Percentiles rank a stretch among this genome's conserved stretches.
Conservation (phyloP, 2,329 filamentous ascomycete genomes). For the Thelonectria blattea region DNA sequence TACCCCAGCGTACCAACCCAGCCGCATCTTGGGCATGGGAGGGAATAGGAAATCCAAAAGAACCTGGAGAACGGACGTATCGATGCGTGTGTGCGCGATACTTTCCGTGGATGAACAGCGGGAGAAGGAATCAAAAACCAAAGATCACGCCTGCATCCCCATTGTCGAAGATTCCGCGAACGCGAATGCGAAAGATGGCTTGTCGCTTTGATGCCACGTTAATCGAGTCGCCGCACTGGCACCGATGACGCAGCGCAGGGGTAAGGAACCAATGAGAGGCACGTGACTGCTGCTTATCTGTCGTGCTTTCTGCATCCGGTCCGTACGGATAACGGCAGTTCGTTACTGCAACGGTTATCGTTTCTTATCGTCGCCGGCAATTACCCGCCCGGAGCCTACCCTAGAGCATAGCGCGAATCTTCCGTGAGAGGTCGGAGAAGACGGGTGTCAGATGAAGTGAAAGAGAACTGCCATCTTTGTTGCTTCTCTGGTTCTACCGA, state of each 20-base stretch:
- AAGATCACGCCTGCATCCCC: slow-evolving; percentile 32
- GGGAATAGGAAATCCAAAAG: neutral
- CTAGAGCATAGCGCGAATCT: slow-evolving; percentile 17
- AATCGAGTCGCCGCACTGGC: slow-evolving; percentile 31
- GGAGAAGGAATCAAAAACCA: slow-evolving; percentile 5
- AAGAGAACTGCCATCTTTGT: neutral
- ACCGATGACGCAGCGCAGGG: slow-evolving; percentile 38
- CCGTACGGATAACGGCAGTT: neutral
- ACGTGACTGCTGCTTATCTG: slow-evolving; percentile 31
- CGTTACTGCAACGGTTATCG: neutral
- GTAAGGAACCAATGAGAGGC: slow-evolving; percentile 13
- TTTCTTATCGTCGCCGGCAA: neutral
- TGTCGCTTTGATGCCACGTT: slow-evolving; percentile 40
- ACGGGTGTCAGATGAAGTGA: neutral
- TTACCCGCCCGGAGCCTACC: slow-evolving; percentile 29
- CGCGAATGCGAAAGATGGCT: neutral
- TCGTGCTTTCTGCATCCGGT: slow-evolving; percentile 2
- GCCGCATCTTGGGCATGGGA: slow-evolving; percentile 57
- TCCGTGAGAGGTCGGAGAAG: neutral
- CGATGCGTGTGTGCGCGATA: neutral
- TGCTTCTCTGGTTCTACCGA: neutral
- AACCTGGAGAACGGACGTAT: slow-evolving; percentile 9
- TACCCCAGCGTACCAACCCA: slow-evolving; percentile 67
- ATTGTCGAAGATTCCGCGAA: slow-evolving; percentile 26
- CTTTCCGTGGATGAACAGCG: neutral